Conservation (phyloP, 805 yeast genomes). For the Metschnikowia rubicola region DNA sequence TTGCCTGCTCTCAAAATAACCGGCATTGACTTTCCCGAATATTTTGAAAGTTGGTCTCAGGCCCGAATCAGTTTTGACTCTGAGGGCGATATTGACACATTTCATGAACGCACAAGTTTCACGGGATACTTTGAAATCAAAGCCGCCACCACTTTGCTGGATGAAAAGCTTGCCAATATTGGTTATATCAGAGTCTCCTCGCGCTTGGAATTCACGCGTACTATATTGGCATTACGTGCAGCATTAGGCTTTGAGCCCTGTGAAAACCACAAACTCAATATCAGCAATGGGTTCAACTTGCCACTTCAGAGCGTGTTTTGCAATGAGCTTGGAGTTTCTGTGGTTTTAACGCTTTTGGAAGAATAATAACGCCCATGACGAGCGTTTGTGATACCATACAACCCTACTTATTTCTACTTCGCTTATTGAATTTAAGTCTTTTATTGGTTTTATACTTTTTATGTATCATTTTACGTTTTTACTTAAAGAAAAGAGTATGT, state of each 20-base stretch:
- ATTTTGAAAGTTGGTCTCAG: neutral
- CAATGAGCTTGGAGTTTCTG: neutral
- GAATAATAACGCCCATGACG: neutral
- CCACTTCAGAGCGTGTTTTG: constrained; percentile 4
- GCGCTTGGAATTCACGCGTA: constrained; percentile 1
- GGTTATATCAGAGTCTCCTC: neutral
- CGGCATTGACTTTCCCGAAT: neutral
- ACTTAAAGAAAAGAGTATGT: too few species aligned
- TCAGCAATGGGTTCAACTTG: neutral
- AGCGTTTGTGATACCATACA: too few species aligned
- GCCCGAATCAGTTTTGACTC: neutral
- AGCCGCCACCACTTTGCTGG: neutral
- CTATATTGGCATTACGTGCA: neutral
- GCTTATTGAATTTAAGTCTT: too few species aligned
- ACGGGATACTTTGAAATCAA: neutral
- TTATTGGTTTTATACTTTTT: too few species aligned
- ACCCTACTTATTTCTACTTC: too few species aligned
- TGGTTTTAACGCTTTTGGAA: neutral
- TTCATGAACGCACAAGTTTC: neutral
- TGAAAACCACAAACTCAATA: neutral
- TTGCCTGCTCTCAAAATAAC: neutral
- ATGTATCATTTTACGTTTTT: too few species aligned
- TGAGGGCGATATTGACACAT: too few species aligned
- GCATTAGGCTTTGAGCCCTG: neutral
- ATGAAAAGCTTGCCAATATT: neutral